Evolutionary conservation across 2,329 filamentous ascomycete species (phyloP), one percentile per base, ranked within the genome.

Genomic region (Raffaelea ambrosiae): DNA sequence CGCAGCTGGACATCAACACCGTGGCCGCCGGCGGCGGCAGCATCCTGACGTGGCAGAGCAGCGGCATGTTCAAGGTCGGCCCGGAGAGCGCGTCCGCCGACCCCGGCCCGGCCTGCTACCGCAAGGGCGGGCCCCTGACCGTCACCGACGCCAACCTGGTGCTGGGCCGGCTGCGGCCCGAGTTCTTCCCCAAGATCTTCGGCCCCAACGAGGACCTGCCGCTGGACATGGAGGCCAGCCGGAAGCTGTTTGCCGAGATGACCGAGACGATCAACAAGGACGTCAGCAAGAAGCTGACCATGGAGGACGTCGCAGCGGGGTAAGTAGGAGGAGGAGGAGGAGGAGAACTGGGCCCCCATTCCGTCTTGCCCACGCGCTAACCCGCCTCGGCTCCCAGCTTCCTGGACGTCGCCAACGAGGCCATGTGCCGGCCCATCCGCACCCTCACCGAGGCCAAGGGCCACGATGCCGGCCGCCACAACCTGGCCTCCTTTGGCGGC

Each of bases 361-460:
- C n/a, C n/a, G n/a, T n/a, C n/a, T n/a, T n/a, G n/a, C n/a, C n/a
- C n/a, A n/a, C n/a, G n/a, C 26, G 26, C 26, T 29, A 13, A 29
- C 26, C 26, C 13, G n/a, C n/a, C n/a, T n/a, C n/a, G 31, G 16
- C 31, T 33, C 9, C 16, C 16, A 38, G 35, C 35, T 38, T 38
- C 35, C 35, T 38, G 5, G 16, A 38, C 14, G 35, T 38, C 35
- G 88, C 88, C 2, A 94, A 95, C 57, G 88, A 93, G 66, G 82
- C 86, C 9, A 95, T 95, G 88, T 88, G 86, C 2, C 73, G 89
- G 26, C 90, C 90, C 0, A 96, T 96, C 53, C 77, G 90, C 29
- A 90, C 87, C 29, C 76, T 95, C 54, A 95, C 90, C 0, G 90
- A 96, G 64, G 89, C 89, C n/a, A 88, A 91, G 62, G 90, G 90